Base-by-base conservation (phyloP, 371 early-diverging fungal species). In the Apophysomyces elegans region DNA sequence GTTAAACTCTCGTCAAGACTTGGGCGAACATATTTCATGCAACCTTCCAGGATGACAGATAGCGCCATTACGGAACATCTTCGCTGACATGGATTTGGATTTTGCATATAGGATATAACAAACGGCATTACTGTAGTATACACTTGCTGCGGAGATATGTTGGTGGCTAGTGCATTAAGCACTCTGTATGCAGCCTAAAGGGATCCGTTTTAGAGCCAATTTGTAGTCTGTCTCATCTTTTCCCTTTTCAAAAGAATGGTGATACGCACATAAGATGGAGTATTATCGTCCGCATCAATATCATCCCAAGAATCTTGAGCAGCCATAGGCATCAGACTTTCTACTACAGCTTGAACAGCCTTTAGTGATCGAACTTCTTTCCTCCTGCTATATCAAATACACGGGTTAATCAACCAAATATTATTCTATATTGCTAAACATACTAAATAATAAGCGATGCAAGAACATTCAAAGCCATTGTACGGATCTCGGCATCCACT, bases 61-160 rank as follows among this genome's bases (percentile, higher is more conserved):
- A 96, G 80, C 7, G 90, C 84, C 79, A 95, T 88, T 92, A 96
- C 90, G 39, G 91, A 89, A 45, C 93, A 93, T 74, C 91, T 93
- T 65, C 95, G 88, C 64, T 75, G 85, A 56, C 78, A 74, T 46
- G 92, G 88, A 47, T 90, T 82, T 6, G 86, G 71, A 65, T 82
- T 91, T 58, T 88, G 88, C 84, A 92, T 88, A 68, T 92, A 94
- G 59, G 82, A 79, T 18, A 90, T 63, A 56, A 95, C 89, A 60
- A 86, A 77, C 13, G 88, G 77, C 71, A 89, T 82, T 45, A 92
- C 85, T n/a, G 84, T 71, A 26, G 94, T 92, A 78, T 93, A 95
- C 16, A 96, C 91, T 62, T 93, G 89, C 63, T 89, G 86, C 57
- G 96, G 93, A 21, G 96, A 91, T 38, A 95, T 78, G 62, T 90